Conservation (phyloP, 306 rosid species). For the Mucuna pruriens region DNA sequence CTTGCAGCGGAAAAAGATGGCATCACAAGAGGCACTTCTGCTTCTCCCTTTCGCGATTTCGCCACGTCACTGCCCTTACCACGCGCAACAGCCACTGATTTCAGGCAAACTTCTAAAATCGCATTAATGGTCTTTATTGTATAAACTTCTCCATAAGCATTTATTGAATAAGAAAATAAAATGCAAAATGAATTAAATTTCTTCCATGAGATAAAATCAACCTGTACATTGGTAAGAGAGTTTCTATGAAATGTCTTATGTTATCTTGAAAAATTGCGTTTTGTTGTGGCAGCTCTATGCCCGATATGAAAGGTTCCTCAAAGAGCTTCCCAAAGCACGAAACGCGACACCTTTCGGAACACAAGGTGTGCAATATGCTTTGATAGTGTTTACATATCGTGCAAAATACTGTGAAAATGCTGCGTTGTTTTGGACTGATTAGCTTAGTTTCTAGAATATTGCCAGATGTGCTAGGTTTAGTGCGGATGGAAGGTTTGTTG, state of each 20-base stretch:
- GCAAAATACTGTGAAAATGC: background rate
- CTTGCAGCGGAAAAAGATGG: slow-evolving; percentile 85
- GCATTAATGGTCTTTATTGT: background rate
- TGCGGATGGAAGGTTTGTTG: slow-evolving; percentile 86
- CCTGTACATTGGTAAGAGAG: background rate
- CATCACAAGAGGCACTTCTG: slow-evolving; percentile 57
- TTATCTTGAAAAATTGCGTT: slow-evolving; percentile 16
- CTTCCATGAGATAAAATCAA: background rate
- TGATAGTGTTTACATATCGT: background rate
- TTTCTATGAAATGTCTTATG: background rate
- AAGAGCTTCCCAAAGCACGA: slow-evolving; percentile 86
- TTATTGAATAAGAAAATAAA: no score
- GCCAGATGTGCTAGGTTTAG: slow-evolving; percentile 97
- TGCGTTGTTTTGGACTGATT: slow-evolving; percentile 45
- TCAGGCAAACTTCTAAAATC: slow-evolving; percentile 55
- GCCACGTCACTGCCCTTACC: slow-evolving; percentile 45
- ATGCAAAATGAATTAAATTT: no score
- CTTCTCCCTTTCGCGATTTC: slow-evolving; percentile 52
- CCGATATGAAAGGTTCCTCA: slow-evolving; percentile 72
- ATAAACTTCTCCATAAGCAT: no score
- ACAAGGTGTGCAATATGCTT: slow-evolving; percentile 62
- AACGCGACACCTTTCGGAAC: slow-evolving; percentile 93
- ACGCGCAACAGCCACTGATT: slow-evolving; percentile 57
- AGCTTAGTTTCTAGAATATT: slow-evolving; percentile 77
- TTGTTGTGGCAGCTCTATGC: slow-evolving; percentile 55